Percentiles rank a stretch among this genome's conserved stretches.
phyloP scores from a whole-genome alignment of 129 eudicot genomes.

The Tagetes erecta region DNA sequence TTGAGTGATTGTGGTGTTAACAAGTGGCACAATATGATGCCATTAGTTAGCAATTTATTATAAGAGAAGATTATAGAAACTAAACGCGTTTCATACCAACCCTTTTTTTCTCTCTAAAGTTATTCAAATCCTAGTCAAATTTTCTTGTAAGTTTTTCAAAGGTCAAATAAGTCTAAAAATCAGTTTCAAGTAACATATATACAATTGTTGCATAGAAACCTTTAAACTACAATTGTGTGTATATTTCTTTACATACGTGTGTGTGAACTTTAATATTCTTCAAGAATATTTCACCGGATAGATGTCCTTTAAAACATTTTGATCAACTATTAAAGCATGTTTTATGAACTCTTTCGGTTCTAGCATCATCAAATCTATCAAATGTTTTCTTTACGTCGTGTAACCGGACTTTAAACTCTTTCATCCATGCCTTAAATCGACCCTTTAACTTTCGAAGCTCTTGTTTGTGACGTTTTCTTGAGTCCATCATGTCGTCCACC shows the following conservation, averaged over 20 bases:
- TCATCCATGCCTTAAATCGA: slow-evolving; percentile 67
- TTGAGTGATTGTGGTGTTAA: no score
- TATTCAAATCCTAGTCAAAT: no score
- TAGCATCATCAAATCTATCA: slow-evolving; percentile 40
- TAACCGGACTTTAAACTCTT: slow-evolving; percentile 55
- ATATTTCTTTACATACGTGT: not conserved
- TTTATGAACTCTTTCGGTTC: slow-evolving; percentile 32
- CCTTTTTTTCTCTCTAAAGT: no score
- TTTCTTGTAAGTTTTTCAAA: no score
- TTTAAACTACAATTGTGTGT: not conserved
- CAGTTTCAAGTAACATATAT: not conserved
- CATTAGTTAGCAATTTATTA: no score
- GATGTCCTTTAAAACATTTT: not conserved
- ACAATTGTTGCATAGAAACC: not conserved
- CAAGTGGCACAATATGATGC: no score
- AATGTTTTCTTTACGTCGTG: slow-evolving; percentile 42
- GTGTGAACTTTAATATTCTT: not conserved
- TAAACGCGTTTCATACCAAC: no score
- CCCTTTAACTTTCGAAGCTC: slow-evolving; percentile 53
- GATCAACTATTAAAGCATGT: slow-evolving; percentile 39
- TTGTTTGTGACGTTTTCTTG: slow-evolving; percentile 33
- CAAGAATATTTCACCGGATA: not conserved
- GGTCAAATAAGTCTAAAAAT: not conserved
- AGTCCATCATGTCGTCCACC: not conserved
- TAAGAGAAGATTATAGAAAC: no score